Percentiles rank a stretch among this genome's conserved stretches.
These are phyloP conservation scores for Spiromastix sp. DNA, from an alignment of 2,329 filamentous ascomycete genomes.

Conservation along the genomic window DNA sequence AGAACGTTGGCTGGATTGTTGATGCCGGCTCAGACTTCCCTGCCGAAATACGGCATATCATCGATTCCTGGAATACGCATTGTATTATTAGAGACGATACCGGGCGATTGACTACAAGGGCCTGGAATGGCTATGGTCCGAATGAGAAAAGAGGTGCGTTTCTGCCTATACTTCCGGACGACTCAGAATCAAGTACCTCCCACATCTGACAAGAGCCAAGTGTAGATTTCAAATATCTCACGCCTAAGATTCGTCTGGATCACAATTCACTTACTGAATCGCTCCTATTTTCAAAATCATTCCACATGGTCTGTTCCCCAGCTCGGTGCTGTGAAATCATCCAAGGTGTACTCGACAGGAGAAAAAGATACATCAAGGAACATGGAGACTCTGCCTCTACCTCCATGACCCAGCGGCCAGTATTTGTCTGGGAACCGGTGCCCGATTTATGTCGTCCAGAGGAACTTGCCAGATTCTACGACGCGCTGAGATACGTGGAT, in stretches of 20 bases:
- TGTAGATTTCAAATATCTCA: constrained; percentile 73
- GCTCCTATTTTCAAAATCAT: constrained; percentile 62
- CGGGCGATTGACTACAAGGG: constrained; percentile 68
- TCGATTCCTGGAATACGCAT: constrained; percentile 67
- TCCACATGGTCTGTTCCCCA: constrained; percentile 81
- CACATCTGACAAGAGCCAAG: too few relatives aligned
- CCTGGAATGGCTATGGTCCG: constrained; percentile 81
- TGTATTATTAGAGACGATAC: constrained; percentile 58
- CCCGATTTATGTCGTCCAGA: constrained; percentile 74
- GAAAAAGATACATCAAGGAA: constrained; percentile 27
- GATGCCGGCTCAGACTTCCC: constrained; percentile 88
- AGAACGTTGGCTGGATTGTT: constrained; percentile 76
- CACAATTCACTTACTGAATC: constrained; percentile 56
- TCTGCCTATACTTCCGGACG: too few relatives aligned
- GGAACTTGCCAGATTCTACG: constrained; percentile 43
- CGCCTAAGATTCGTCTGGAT: constrained; percentile 73
- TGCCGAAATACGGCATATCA: constrained; percentile 46
- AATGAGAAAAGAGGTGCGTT: constrained; percentile 50
- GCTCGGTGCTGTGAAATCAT: constrained; percentile 67
- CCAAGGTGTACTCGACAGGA: constrained; percentile 51
- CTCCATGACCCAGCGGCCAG: constrained; percentile 43
- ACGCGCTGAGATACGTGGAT: constrained; percentile 45
- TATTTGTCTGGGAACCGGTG: constrained; percentile 92
- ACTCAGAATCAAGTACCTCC: too few relatives aligned
- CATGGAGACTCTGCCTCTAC: constrained; percentile 19